Base-by-base conservation (phyloP, 1,284 basidiomycete species). In the Rhizoctonia solani region DNA sequence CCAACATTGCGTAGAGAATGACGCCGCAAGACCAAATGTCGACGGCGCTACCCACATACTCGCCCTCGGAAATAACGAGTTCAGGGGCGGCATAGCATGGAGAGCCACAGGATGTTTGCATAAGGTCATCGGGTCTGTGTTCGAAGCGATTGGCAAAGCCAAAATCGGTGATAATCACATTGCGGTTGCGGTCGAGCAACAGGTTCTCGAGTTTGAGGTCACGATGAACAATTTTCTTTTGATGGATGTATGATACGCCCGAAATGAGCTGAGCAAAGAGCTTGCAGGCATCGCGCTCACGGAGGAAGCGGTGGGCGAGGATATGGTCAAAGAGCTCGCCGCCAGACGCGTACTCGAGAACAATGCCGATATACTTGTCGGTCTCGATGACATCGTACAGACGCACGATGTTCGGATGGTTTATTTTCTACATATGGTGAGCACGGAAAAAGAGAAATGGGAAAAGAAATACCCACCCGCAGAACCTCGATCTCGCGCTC, bases 1-100 rank as follows among this genome's bases (percentile, higher is more conserved):
- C 95, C 11, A 99, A 86, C 96, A 99, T 99, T 66, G 97, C 97
- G 77, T 98, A 99, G 4, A 99, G 85, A 73, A 99, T 99, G 71
- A 99, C 97, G 70, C 97, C 97, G 73, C 97, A 99, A 13, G 91
- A 94, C 97, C 97, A 99, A 73, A 99, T 96, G 74, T 99, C 97
- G 69, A 99, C 97, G 1, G 97, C 95, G n/a, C 92, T 94, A 23
- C 97, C 97, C 41, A 97, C 93, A 74, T 99, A 99, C 14, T 95
- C 84, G 30, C 97, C 97, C 75, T 99, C 97, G 47, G 93, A 93
- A 70, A 99, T 95, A 76, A 99, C 97, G n/a, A 99, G 85, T 77
- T 99, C 97, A 0, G 97, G 97, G 0, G 97, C 97, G 3, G 97
- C 97, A 76, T 99, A 99, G 78, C 97, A 99, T 0, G 97, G 97